These are phyloP conservation scores for Annulohypoxylon bovei DNA, from an alignment of 495 filamentous ascomycete species.

Conservation along the genomic window DNA sequence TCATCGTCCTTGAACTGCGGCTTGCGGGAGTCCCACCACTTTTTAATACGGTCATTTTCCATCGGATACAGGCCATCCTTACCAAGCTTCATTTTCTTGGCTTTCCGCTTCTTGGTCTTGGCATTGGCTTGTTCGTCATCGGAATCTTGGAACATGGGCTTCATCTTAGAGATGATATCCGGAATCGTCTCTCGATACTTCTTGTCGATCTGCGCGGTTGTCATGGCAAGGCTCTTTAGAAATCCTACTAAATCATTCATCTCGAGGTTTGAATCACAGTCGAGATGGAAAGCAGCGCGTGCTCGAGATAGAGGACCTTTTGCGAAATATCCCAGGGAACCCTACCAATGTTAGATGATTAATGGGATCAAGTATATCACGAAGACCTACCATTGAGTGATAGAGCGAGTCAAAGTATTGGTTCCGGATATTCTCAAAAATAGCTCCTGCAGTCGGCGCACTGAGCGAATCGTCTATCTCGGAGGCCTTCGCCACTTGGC, in stretches of 20 bases:
- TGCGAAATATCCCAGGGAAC: conserved; percentile 94
- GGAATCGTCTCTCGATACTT: conserved; percentile 86
- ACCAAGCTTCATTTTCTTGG: conserved; percentile 75
- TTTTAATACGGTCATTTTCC: conserved; percentile 77
- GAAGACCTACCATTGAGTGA: conserved; percentile 75
- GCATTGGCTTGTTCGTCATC: conserved; percentile 60
- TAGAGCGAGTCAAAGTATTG: conserved; percentile 94
- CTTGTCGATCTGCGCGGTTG: conserved; percentile 80
- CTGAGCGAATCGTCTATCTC: conserved; percentile 33
- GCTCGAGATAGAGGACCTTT: conserved; percentile 94
- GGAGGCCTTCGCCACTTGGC: not conserved
- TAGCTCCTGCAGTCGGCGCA: conserved; percentile 66
- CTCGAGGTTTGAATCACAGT: conserved; percentile 62
- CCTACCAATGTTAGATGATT: conserved; percentile 52
- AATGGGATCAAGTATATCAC: not conserved
- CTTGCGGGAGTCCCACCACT: conserved; percentile 77
- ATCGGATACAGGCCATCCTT: conserved; percentile 80
- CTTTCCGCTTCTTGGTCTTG: conserved; percentile 66
- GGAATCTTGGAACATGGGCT: conserved; percentile 64
- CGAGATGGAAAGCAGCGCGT: conserved; percentile 75
- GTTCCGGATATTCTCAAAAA: conserved; percentile 72
- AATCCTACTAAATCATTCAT: conserved; percentile 71
- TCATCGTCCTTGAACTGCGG: conserved; percentile 48
- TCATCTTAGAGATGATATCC: conserved; percentile 69
- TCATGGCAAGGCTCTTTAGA: conserved; percentile 75